These are phyloP conservation scores for Ambrosiella cleistominuta DNA, from an alignment of 2,329 filamentous ascomycete species.

Conservation along the genomic window DNA sequence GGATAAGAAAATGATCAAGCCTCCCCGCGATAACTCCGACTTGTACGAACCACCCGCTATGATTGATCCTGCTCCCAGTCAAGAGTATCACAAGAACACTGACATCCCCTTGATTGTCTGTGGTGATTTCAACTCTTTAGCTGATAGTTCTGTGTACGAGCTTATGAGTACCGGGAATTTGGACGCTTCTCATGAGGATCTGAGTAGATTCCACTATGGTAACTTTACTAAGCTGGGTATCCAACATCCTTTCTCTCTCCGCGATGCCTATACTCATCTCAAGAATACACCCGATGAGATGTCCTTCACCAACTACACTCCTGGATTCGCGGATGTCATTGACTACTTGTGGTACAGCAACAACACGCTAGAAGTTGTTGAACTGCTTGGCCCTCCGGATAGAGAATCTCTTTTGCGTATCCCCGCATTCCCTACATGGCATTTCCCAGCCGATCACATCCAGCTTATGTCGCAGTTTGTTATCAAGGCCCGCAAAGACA, in stretches of 20 bases:
- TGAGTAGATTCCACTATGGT: constrained; percentile 70
- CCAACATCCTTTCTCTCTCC: constrained; percentile 82
- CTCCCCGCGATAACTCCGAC: constrained; percentile 23
- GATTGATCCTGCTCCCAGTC: constrained; percentile 56
- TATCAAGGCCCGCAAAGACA: constrained; percentile 74
- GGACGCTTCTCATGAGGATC: constrained; percentile 59
- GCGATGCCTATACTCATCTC: constrained; percentile 73
- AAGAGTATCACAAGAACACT: constrained; percentile 69
- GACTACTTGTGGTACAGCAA: constrained; percentile 98
- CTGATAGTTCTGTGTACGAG: constrained; percentile 79
- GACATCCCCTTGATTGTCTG: constrained; percentile 85
- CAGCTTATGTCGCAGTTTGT: constrained; percentile 79
- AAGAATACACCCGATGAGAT: constrained; percentile 70
- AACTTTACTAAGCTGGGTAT: constrained; percentile 87
- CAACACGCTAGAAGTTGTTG: constrained; percentile 69
- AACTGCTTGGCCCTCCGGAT: constrained; percentile 73
- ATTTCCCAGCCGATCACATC: constrained; percentile 86
- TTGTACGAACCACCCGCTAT: constrained; percentile 32
- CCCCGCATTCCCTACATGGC: constrained; percentile 82
- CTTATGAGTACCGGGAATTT: constrained; percentile 68
- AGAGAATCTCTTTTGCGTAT: constrained; percentile 69
- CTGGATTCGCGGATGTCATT: constrained; percentile 77
- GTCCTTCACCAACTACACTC: constrained; percentile 91
- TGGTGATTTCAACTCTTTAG: constrained; percentile 88
- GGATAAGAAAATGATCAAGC: constrained; percentile 51